Conservation (phyloP, 2,329 filamentous ascomycete genomes). For the Podosphaera leucotricha region DNA sequence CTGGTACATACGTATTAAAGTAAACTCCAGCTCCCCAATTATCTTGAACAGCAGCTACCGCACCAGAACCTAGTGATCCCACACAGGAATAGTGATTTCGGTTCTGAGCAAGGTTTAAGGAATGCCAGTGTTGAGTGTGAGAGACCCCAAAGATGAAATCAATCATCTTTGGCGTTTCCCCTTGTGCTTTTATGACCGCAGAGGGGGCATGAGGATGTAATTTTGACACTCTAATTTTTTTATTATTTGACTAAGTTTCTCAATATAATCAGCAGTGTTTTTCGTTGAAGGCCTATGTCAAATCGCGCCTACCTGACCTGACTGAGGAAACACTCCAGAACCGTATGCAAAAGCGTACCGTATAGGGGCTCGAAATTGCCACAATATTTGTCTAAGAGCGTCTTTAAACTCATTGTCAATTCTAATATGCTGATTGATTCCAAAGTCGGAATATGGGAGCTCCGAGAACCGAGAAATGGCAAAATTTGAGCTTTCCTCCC, state of each 20-base stretch:
- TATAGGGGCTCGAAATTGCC: conserved; percentile 81
- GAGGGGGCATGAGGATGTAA: conserved; percentile 65
- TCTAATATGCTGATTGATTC: conserved; percentile 86
- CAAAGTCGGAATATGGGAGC: conserved; percentile 59
- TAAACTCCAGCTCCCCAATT: conserved; percentile 82
- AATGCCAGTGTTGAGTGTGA: conserved; percentile 92
- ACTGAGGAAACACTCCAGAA: conserved; percentile 83
- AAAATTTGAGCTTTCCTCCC: conserved; percentile 54
- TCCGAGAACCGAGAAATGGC: conserved; percentile 52
- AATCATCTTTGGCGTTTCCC: conserved; percentile 82
- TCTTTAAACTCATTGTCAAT: conserved; percentile 95
- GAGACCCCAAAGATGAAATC: conserved; percentile 96
- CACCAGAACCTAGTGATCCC: conserved; percentile 59
- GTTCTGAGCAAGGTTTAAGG: conserved; percentile 70
- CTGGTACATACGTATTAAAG: conserved; percentile 85
- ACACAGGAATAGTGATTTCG: conserved; percentile 80
- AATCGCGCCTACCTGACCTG: conserved; percentile 14
- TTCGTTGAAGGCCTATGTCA: not conserved
- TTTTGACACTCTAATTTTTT: conserved; percentile 28
- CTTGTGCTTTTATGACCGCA: conserved; percentile 64
- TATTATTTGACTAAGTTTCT: conserved; percentile 14
- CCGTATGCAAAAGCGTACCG: conserved; percentile 95
- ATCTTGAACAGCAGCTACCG: conserved; percentile 71
- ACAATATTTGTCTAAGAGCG: conserved; percentile 62
- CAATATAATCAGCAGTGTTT: not conserved